Base-by-base conservation (phyloP, 1,284 basidiomycete genomes). In the Ustilago trichophora region DNA sequence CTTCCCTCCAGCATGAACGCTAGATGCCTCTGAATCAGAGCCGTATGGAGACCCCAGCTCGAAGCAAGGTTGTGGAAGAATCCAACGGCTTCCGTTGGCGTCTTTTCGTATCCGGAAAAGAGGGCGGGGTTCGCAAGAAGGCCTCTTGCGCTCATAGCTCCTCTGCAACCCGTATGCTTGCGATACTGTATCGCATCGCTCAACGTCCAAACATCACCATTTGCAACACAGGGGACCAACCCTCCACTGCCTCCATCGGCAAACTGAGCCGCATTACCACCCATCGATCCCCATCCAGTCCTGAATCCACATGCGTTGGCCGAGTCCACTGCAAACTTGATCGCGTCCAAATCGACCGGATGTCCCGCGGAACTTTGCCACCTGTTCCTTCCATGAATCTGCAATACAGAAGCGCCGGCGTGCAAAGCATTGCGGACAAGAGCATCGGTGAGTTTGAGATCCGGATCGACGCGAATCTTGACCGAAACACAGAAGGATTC, bases 111-210 rank as follows among this genome's bases (percentile, higher is more conserved):
- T 1, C 86, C 86, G 0, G 85, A 82, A 55, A 87, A 88, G 1
- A 88, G 79, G 0, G 86, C 85, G 42, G 83, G 87, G 82, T 87
- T 88, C 4, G 85, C 86, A n/a, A 87, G 75, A 45, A 88, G 64
- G 0, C 87, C 87, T 5, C 87, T 70, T 0, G 87, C 87, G 43
- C 84, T 86, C 87, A 88, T 88, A 2, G 86, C 85, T 2, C 85
- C 86, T 16, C 83, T 73, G 0, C 85, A 86, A 0, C 85, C 84
- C 0, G 85, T 86, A 43, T 77, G 74, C 6, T 75, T 60, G n/a
- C 86, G 69, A 73, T 85, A 85, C 29, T 59, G 71, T 7, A 76
- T 60, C 4, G 83, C 85, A 49, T 87, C 86, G 15, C 76, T 73
- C 11, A 83, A 67, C 9, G 81, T 83, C 84, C 86, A 88, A 3